phyloP scores from a whole-genome alignment of 768 basidiomycete species.

The Flagelloscypha sp. region DNA sequence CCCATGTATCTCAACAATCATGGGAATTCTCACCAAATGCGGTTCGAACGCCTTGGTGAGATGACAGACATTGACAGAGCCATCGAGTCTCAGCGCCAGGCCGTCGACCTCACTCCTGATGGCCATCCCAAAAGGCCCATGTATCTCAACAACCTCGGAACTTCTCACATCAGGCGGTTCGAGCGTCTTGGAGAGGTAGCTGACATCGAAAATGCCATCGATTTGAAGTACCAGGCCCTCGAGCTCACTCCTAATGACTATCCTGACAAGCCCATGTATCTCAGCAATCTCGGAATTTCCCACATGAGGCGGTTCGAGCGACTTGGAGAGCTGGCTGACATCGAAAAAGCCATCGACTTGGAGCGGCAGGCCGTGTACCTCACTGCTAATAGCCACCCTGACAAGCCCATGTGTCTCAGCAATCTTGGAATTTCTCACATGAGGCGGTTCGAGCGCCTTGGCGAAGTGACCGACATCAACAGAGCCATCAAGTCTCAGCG shows the following conservation, averaged over 20 bases:
- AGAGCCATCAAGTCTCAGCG: slow-evolving; percentile 1
- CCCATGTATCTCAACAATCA: slow-evolving; percentile 7
- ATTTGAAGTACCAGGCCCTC: slow-evolving; percentile 2
- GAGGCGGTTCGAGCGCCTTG: slow-evolving; percentile 8
- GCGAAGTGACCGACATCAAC: slow-evolving; percentile 6
- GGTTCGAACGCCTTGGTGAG: slow-evolving; percentile 7
- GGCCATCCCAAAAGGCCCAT: slow-evolving; percentile 5
- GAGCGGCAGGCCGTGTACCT: slow-evolving; percentile 5
- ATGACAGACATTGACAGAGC: slow-evolving; percentile 8
- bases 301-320: slow-evolving; percentile 8
- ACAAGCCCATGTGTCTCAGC: slow-evolving; percentile 1
- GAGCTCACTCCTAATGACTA: slow-evolving; percentile 6
- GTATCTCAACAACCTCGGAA: slow-evolving; percentile 8
- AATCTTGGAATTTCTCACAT: slow-evolving; percentile 2
- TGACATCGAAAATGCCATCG: slow-evolving; percentile 10
- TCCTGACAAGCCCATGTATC: not conserved
- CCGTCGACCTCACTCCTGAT: slow-evolving; percentile 7
- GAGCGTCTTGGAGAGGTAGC: slow-evolving; percentile 6
- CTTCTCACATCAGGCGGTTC: slow-evolving; percentile 4
- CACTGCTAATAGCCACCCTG: slow-evolving; percentile 3
- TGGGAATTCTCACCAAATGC: slow-evolving; percentile 1
- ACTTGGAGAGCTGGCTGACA: slow-evolving; percentile 6
- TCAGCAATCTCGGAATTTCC: slow-evolving; percentile 2
- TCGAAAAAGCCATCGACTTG: slow-evolving; percentile 7
- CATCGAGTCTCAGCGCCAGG: slow-evolving; percentile 2